Evolutionary conservation across 169 alveolate genomes (phyloP), one percentile per base, ranked within the genome.

Genomic region (Plasmodium fragile): DNA sequence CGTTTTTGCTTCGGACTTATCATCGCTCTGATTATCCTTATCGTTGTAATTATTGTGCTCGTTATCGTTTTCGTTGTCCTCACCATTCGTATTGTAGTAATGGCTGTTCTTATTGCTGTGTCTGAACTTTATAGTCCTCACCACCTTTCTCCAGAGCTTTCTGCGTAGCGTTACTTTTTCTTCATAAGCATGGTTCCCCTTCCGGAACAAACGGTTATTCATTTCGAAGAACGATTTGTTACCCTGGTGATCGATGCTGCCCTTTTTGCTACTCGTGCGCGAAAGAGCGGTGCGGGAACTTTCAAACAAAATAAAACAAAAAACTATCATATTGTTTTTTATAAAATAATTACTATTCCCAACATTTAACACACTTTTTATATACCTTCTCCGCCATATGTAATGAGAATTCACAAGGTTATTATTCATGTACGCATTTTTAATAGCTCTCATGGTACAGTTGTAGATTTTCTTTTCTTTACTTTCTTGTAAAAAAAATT

Each of bases 341-440:
- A 85, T 85, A 11, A 73, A 77, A 75, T 85, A 85, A 52, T 85
- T 85, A 52, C 85, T 73, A 77, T 85, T 85, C 28, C 93, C 93
- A 73, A 85, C 69, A 75, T 85, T 85, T 85, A 85, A 36, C n/a
- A 85, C 65, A 73, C 81, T 85, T 73, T 85, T 85, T 73, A 85
- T 18, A 65, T 73, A 85, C 80, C 80, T 43, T 52, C 49, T 85
- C 45, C 53, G 85, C 65, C 93, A 85, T 49, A 85, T 85, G 69
- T 53, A 85, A 73, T 85, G 84, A 3, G 93, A 73, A 85, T 85
- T 85, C 52, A 85, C 69, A 49, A 85, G 70, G 45, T 55, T 85
- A 85, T 85, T 71, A 75, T 85, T 85, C 41, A 85, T 75, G 59
- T 77, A 73, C 2, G 80, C 39, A 85, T 85, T 85, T 55, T 85